Evolutionary conservation across 2,329 filamentous ascomycete genomes (phyloP).

Genomic region (Cytospora chrysosperma): DNA sequence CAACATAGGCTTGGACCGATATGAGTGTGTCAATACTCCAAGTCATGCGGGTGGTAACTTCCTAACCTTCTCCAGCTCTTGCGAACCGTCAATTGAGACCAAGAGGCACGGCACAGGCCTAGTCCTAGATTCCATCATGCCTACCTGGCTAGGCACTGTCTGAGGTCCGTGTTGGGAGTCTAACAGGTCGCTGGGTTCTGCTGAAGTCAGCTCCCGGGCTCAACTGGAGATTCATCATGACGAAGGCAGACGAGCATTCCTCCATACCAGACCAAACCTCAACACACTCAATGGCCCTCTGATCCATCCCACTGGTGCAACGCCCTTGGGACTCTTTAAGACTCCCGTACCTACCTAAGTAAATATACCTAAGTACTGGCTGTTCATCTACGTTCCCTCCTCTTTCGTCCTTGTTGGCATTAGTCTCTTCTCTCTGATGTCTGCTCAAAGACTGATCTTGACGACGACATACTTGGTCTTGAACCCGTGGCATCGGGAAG

Average conservation of each 20-base stretch:
- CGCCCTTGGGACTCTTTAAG: no score
- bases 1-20: no score
- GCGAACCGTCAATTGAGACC: neutral
- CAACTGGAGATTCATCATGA: neutral
- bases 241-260: neutral
- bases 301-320: neutral
- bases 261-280: neutral
- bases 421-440: neutral
- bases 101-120: neutral
- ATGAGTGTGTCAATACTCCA: no score
- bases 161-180: neutral
- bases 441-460: neutral
- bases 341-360: no score
- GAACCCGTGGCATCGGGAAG: neutral
- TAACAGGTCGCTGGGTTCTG: neutral
- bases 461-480: neutral
- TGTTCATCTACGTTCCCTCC: no score
- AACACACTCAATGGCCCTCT: neutral
- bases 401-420: neutral
- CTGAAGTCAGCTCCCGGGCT: neutral
- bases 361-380: neutral
- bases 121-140: neutral
- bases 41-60: no score
- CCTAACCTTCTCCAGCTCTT: neutral
- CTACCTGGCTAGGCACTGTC: neutral